phyloP scores from a whole-genome alignment of 2,329 filamentous ascomycete species.

The Aspergillus thermomutatus region DNA sequence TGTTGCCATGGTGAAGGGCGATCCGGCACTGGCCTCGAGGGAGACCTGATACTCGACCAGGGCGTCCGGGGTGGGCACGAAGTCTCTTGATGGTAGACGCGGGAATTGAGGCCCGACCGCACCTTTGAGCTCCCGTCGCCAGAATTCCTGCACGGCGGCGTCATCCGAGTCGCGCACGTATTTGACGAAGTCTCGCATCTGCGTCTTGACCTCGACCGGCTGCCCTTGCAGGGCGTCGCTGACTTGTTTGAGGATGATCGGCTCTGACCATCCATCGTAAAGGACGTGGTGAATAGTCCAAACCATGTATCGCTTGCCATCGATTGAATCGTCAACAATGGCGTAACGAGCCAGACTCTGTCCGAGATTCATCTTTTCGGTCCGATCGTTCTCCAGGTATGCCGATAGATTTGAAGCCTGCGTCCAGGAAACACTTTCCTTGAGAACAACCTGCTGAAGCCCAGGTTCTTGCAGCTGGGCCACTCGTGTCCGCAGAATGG shows the following conservation, averaged over 20 bases:
- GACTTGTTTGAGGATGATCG: slow-evolving; percentile 35
- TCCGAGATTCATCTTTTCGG: slow-evolving; percentile 32
- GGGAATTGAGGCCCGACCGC: slow-evolving; percentile 51
- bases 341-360: slow-evolving; percentile 35
- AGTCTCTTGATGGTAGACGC: slow-evolving; percentile 46
- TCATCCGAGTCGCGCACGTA: slow-evolving; percentile 45
- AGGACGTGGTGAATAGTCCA: slow-evolving; percentile 52
- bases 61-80: slow-evolving; percentile 43
- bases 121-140: slow-evolving; percentile 45
- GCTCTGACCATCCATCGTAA: slow-evolving; percentile 49
- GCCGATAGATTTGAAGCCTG: slow-evolving; percentile 18
- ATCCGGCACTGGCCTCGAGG: slow-evolving; percentile 21
- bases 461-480: slow-evolving; percentile 34
- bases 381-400: slow-evolving; percentile 26
- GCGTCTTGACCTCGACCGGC: slow-evolving; percentile 13
- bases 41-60: slow-evolving; percentile 43
- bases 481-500: slow-evolving; percentile 48
- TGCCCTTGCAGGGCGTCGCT: slow-evolving; percentile 23
- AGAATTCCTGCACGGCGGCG: slow-evolving; percentile 43
- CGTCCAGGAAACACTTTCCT: slow-evolving; percentile 31
- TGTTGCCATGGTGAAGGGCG: slow-evolving; percentile 44
- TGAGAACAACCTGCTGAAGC: slow-evolving; percentile 36
- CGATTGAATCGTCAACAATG: slow-evolving; percentile 23
- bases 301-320: slow-evolving; percentile 39
- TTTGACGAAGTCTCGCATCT: slow-evolving; percentile 50